Percentiles rank a stretch among this genome's conserved stretches.
These are phyloP conservation scores for Carex kokanica DNA, from an alignment of 176 grass and related monocot genomes.

Conservation along the genomic window DNA sequence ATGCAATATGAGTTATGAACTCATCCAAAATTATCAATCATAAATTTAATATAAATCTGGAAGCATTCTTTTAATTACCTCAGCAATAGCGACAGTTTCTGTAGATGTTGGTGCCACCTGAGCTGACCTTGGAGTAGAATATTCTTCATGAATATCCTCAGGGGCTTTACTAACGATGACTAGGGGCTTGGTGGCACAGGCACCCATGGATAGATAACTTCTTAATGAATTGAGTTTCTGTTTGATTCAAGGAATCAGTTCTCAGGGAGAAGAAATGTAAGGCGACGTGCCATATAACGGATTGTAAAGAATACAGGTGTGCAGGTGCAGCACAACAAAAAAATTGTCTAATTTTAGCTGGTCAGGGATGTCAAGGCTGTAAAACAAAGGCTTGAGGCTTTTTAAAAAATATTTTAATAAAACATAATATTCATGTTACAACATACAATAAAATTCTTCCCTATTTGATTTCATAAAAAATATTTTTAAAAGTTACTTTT, in stretches of 20 bases:
- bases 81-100: neutral
- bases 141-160: neutral
- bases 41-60: no score
- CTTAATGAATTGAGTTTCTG: neutral
- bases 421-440: no score
- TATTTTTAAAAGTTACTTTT: no score
- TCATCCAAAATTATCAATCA: neutral
- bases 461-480: no score
- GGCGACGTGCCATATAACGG: neutral
- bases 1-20: neutral
- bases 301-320: neutral
- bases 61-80: neutral
- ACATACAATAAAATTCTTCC: no score
- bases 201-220: slow-evolving; percentile 27
- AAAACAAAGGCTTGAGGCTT: no score
- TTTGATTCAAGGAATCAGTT: neutral
- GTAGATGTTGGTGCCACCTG: slow-evolving; percentile 7
- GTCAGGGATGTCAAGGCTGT: neutral
- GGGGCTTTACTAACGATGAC: neutral
- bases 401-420: no score
- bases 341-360: neutral
- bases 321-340: neutral
- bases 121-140: neutral
- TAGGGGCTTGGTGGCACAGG: slow-evolving; percentile 25
- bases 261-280: neutral